These are phyloP conservation scores for Falciphora oryzae DNA, from an alignment of 2,329 filamentous ascomycete genomes.

Conservation along the genomic window DNA sequence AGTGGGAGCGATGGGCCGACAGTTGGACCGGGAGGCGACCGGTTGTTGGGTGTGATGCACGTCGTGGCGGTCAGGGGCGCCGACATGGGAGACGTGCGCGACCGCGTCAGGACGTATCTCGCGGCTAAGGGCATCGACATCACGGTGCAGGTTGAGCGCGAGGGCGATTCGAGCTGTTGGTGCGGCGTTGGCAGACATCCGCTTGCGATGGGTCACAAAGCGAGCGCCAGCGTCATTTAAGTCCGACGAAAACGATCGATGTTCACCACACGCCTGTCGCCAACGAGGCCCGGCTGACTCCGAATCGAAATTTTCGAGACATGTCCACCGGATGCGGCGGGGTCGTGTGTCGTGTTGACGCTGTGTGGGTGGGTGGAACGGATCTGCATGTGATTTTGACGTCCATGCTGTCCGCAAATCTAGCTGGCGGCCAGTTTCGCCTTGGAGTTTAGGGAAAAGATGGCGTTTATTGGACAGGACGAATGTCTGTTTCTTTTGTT, in stretches of 20 bases:
- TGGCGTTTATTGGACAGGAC: background rate
- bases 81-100: slow-evolving; percentile 76
- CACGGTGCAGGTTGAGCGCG: slow-evolving; percentile 81
- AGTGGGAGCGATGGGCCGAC: slow-evolving; percentile 15
- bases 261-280: too few relatives aligned
- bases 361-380: background rate
- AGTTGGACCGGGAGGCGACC: slow-evolving; percentile 26
- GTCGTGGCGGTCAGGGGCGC: slow-evolving; percentile 67
- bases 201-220: slow-evolving; percentile 20
- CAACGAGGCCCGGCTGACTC: too few relatives aligned
- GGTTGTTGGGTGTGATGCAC: slow-evolving; percentile 78
- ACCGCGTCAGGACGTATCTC: slow-evolving; percentile 69
- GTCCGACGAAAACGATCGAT: background rate
- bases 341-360: background rate
- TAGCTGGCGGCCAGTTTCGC: background rate
- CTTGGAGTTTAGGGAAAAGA: background rate
- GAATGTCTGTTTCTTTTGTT: background rate
- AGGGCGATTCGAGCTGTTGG: slow-evolving; percentile 65
- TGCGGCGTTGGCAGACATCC: slow-evolving; percentile 41
- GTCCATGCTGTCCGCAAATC: background rate
- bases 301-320: background rate
- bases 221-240: slow-evolving; percentile 22
- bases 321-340: background rate
- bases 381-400: background rate
- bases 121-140: slow-evolving; percentile 68